Base-by-base conservation (phyloP, 2,329 filamentous ascomycete genomes). In the Fusarium secorum region DNA sequence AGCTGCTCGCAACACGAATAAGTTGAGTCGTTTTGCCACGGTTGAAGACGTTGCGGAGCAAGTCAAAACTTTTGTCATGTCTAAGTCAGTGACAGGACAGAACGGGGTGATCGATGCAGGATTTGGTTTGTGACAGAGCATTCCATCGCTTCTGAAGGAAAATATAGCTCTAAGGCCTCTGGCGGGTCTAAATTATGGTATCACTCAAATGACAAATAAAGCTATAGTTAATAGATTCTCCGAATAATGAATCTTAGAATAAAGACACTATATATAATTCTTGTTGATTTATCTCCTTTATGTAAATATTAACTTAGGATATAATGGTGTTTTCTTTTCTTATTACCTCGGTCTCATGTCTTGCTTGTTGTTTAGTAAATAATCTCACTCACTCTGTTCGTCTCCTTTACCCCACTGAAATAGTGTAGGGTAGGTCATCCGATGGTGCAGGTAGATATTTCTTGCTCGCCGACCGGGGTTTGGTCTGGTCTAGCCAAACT, bases 11-110 rank as follows among this genome's bases (percentile, higher is more conserved):
- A 80, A 89, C n/a, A 83, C 80, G 46, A 88, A 89, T 3, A 85
- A 83, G 59, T 81, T 94, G 39, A 89, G 91, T 74, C 83, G 86
- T 22, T 78, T 89, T 64, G 85, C 85, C 11, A 87, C 85, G 0
- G 85, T 76, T 26, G 73, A 84, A 78, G 87, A 88, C 64, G 85
- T 86, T 26, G 86, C 86, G 7, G 82, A 86, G 48, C 86, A 87
- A 70, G 85, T 88, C 1, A 78, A 85, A 45, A 81, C 80, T 39
- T 83, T 87, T 38, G 85, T 83, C 5, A 82, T 81, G 64, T 85
- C 80, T 36, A 83, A 79, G 70, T 85, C 82, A 32, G 82, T 84
- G 28, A 89, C 87, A 5, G 86, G 87, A 1, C 80, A 83, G 28
- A 88, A 88, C 70, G 80, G 83, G 4, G 74, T 88, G 18, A 78